Percentiles rank a stretch among this genome's conserved stretches.
These are phyloP conservation scores for Kluyveromyces dobzhanskii DNA, from an alignment of 805 yeast genomes.

Conservation along the genomic window DNA sequence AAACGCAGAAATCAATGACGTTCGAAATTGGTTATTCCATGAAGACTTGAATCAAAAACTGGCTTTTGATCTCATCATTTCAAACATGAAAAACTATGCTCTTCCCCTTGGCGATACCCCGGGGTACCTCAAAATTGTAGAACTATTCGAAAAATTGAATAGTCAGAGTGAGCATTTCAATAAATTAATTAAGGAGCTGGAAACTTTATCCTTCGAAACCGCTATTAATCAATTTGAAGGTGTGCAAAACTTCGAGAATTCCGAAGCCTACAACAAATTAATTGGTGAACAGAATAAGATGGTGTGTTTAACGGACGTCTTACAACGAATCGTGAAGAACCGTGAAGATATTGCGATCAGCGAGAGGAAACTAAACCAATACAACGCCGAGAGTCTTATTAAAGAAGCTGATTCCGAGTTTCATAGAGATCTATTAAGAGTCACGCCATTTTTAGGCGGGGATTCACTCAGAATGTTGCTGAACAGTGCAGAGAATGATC, in stretches of 20 bases:
- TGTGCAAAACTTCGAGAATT: slow-evolving; percentile 38
- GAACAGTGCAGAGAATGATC: slow-evolving; percentile 27
- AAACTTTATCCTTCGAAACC: slow-evolving; percentile 19
- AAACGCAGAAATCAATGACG: slow-evolving; percentile 17
- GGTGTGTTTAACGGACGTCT: slow-evolving; percentile 45
- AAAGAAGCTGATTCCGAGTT: slow-evolving; percentile 24
- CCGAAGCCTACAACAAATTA: slow-evolving; percentile 71
- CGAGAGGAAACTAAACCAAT: slow-evolving; percentile 1
- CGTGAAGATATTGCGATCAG: slow-evolving; percentile 27
- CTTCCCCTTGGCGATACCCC: no score
- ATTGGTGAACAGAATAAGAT: slow-evolving; percentile 69
- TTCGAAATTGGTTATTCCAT: slow-evolving; percentile 15
- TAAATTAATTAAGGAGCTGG: slow-evolving; percentile 10
- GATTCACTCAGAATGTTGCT: slow-evolving; percentile 24
- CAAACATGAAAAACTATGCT: no score
- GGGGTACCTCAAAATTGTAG: background rate
- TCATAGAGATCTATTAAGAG: slow-evolving; percentile 25
- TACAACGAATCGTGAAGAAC: slow-evolving; percentile 41
- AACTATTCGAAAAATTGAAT: slow-evolving; percentile 11
- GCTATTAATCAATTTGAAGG: slow-evolving; percentile 20
- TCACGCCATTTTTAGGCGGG: slow-evolving; percentile 18
- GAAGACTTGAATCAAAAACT: slow-evolving; percentile 2
- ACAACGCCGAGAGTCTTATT: slow-evolving; percentile 11
- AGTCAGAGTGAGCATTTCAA: slow-evolving; percentile 24
- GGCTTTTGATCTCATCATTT: no score